Percentiles rank a stretch among this genome's conserved stretches.
Conservation (phyloP, 495 filamentous ascomycete species). For the Hypoxylon fuscum region DNA sequence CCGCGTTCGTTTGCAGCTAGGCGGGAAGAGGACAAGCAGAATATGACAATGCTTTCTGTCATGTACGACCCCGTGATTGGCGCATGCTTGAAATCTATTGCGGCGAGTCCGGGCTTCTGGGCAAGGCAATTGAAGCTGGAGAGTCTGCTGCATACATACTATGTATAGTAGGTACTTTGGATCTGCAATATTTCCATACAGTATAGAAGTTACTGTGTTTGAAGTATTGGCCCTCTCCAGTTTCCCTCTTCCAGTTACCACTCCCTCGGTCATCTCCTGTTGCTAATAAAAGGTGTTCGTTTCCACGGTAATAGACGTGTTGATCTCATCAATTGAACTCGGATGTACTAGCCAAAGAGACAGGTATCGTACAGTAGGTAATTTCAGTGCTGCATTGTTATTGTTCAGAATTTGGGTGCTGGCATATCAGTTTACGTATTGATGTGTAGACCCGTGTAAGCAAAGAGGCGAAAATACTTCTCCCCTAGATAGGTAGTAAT, state of each 20-base stretch:
- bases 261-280: constrained; percentile 32
- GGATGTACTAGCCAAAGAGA: too few relatives aligned
- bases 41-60: constrained; percentile 14
- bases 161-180: too few relatives aligned
- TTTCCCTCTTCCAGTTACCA: constrained; percentile 23
- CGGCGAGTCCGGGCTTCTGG: constrained; percentile 30
- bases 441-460: not conserved
- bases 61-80: constrained; percentile 32
- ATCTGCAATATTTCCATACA: constrained; percentile 20
- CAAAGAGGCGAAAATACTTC: too few relatives aligned
- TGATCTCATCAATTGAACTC: constrained; percentile 5
- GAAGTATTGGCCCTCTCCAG: constrained; percentile 3
- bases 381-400: too few relatives aligned
- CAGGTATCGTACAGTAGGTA: too few relatives aligned
- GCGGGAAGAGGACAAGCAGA: constrained; percentile 11
- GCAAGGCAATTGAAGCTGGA: constrained; percentile 31
- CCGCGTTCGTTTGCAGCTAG: constrained; percentile 19
- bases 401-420: too few relatives aligned
- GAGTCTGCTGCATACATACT: not conserved
- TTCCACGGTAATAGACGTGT: constrained; percentile 14
- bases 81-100: constrained; percentile 1
- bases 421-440: not conserved
- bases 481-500: too few relatives aligned
- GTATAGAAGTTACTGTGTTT: constrained; percentile 17
- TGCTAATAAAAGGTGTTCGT: constrained; percentile 17